Evolutionary conservation across 2,329 filamentous ascomycete genomes (phyloP), one percentile per base, ranked within the genome.

Genomic region (Fusarium nisikadoi): DNA sequence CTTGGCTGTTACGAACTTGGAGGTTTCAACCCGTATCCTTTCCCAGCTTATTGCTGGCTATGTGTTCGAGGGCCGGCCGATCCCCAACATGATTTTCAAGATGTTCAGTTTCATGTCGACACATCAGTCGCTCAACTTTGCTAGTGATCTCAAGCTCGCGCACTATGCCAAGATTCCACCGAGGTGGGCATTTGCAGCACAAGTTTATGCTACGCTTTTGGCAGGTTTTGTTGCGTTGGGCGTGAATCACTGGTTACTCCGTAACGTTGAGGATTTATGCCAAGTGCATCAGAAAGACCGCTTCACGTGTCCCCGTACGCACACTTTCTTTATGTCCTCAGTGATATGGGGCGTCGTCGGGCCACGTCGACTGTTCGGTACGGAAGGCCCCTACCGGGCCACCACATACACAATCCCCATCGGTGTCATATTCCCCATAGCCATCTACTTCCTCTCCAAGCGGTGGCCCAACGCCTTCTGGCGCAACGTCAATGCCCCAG

Each of bases 11-110:
- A 87, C 87, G 33, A 88, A 88, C 78, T 83, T 86, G 43, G 86
- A 89, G 73, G 77, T 92, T 6, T 88, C 89, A 4, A 82, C 92
- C 4, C 90, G 90, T 71, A 89, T 93, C 16, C 81, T 92, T 41
- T 90, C 89, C n/a, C 88, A 91, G 77, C 90, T 90, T 70, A 84
- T 93, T 39, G 85, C 89, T 59, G 91, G 91, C 3, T 92, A 92
- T 78, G 89, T 91, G 79, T 84, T 91, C 41, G 90, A 90, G 1
- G 90, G 91, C 13, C 84, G 84, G 5, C 89, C 90, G 2, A 83
- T 93, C 49, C 89, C 89, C 10, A 89, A 92, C 84, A 92, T 93
- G 90, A 85, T 92, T 77, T 92, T 92, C 84, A 92, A 91, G 79
- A 90, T 88, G 67, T 92, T 89, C 69, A 88, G 89, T 55, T 91